Evolutionary conservation across 2,329 filamentous ascomycete genomes (phyloP).

Genomic region (Aspergillus novoparasiticus): DNA sequence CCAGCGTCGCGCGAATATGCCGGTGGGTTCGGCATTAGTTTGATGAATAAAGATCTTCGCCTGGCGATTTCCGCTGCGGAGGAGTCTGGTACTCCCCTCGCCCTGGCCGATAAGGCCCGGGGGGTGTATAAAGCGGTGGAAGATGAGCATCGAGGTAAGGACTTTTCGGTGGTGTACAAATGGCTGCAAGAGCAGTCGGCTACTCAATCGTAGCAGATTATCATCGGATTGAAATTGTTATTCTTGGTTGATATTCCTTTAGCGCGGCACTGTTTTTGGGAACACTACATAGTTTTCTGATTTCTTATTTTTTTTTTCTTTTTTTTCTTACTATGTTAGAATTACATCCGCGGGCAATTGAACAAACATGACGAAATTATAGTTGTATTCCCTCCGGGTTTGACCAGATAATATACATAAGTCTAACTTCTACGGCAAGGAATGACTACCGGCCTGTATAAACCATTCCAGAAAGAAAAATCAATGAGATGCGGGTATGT

Average conservation of each 20-base stretch:
- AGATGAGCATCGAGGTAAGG: slow-evolving; percentile 65
- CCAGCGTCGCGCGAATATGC: slow-evolving; percentile 76
- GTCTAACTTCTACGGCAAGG: slow-evolving; percentile 5
- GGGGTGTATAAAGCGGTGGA: slow-evolving; percentile 70
- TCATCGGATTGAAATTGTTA: background rate
- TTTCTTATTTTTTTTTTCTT: background rate
- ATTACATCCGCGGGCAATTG: background rate
- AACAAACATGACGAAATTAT: background rate
- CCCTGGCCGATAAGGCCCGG: slow-evolving; percentile 63
- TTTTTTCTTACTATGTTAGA: background rate
- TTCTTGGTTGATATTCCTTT: background rate
- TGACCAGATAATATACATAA: slow-evolving; percentile 7
- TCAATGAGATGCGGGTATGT: slow-evolving; percentile 5
- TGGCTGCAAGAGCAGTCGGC: slow-evolving; percentile 55
- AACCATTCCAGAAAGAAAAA: background rate
- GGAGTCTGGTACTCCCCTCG: slow-evolving; percentile 67
- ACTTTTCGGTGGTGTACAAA: slow-evolving; percentile 81
- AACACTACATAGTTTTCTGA: background rate
- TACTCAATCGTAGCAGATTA: background rate
- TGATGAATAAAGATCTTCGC: slow-evolving; percentile 80
- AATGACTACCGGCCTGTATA: slow-evolving; percentile 4
- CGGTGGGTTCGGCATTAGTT: slow-evolving; percentile 73
- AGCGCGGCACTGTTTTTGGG: background rate
- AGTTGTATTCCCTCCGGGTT: background rate
- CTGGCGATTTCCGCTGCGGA: slow-evolving; percentile 72